These are phyloP conservation scores for Ogataea siamensis DNA, from an alignment of 805 yeast species.

Conservation along the genomic window DNA sequence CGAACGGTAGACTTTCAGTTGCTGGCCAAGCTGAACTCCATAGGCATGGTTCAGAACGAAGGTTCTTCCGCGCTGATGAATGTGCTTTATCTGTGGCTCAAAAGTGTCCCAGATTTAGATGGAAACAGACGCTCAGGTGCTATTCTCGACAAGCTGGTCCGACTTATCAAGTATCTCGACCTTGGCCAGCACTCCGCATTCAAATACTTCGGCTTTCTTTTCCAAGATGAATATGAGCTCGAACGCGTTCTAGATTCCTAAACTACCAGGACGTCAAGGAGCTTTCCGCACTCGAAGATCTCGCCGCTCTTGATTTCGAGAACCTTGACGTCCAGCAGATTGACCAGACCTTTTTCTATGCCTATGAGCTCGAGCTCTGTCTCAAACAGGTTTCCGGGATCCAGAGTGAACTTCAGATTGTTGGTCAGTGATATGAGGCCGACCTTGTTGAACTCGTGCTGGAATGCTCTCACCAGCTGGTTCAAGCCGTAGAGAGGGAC, in stretches of 20 bases:
- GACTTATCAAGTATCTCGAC: slow-evolving; percentile 24
- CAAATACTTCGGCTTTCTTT: slow-evolving; percentile 30
- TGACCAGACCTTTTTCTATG: slow-evolving; percentile 60
- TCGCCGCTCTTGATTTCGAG: slow-evolving; percentile 66
- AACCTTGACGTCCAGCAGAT: slow-evolving; percentile 62
- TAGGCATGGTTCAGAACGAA: slow-evolving; percentile 23
- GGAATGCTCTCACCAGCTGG: slow-evolving; percentile 29
- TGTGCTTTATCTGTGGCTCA: slow-evolving; percentile 30
- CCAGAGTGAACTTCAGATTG: slow-evolving; percentile 60
- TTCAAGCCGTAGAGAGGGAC: slow-evolving; percentile 31
- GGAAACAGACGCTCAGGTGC: slow-evolving; percentile 17
- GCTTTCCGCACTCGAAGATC: slow-evolving; percentile 64
- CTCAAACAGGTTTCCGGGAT: slow-evolving; percentile 62
- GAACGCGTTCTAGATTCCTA: slow-evolving; percentile 18
- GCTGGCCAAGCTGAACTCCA: slow-evolving; percentile 17
- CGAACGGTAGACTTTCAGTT: slow-evolving; percentile 11
- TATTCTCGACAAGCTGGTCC: slow-evolving; percentile 21
- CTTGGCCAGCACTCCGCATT: slow-evolving; percentile 24
- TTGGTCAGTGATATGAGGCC: slow-evolving; percentile 66
- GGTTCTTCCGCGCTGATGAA: slow-evolving; percentile 24
- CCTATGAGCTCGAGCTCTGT: slow-evolving; percentile 61
- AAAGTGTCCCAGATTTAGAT: slow-evolving; percentile 20
- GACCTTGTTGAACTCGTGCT: slow-evolving; percentile 40
- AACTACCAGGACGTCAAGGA: slow-evolving; percentile 65
- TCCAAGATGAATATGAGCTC: slow-evolving; percentile 28